Evolutionary conservation across 768 basidiomycete species (phyloP), one percentile per base, ranked within the genome.

Genomic region (Xerocomus spinulosus): DNA sequence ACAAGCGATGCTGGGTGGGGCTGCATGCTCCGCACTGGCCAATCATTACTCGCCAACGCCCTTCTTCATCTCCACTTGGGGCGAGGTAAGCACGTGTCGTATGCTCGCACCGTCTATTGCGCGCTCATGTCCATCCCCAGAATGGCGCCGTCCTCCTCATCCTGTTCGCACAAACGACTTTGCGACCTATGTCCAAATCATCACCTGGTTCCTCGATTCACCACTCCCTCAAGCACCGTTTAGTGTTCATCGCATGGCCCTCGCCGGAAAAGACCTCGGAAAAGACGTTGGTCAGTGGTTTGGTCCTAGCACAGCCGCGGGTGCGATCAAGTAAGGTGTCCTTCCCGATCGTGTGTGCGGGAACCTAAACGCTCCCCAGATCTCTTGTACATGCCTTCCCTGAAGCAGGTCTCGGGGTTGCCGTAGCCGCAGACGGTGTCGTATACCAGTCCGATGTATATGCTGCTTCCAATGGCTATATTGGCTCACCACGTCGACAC

Each of bases 241-340:
- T 64, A 88, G 89, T 55, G 90, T 99, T 7, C 95, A 99, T 67
- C 80, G 92, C 39, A 96, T 99, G 87, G 94, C 94, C 0, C 72
- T 93, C 18, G 87, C 93, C 0, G 95, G 95, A 1, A 94, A 97
- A 62, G 87, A 93, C 57, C 77, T 97, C 1, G 95, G 95, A 12
- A 97, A 90, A 52, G 90, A 92, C 54, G 87, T 97, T 0, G 95
- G 95, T 1, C 87, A 92, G 66, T 98, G 95, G 95, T 98, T 98
- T 60, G 95, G 95, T 0, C 95, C 95, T 0, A 94, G 90, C 61
- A 92, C 90, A 0, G 96, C 95, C n/a, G 93, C 94, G 8, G 93
- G 94, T 30, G 94, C 92, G 10, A 87, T 98, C 70, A 92, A 87
- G 87, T 91, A 61, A 47, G 77, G 64, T 10, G 39, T 24, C 48